Percentiles rank a stretch among this genome's conserved stretches.
Evolutionary conservation across 2,329 filamentous ascomycete species (phyloP).

Genomic region (Davidsoniella virescens): DNA sequence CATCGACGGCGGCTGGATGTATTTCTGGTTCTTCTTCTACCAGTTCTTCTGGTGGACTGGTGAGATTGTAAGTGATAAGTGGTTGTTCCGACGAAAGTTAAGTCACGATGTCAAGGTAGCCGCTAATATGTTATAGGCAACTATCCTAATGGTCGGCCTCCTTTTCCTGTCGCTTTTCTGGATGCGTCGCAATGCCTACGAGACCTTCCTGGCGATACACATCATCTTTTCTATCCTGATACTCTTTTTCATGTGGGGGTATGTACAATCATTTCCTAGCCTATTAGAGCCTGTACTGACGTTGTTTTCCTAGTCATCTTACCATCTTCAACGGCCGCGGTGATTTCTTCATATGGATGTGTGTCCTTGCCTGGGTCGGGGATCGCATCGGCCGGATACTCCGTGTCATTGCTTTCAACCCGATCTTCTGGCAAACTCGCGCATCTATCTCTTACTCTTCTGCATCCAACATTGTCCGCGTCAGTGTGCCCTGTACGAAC

Average conservation of each 20-base stretch:
- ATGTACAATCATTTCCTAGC: constrained; percentile 18
- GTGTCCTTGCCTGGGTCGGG: constrained; percentile 30
- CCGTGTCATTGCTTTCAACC: constrained; percentile 27
- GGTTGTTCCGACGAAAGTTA: constrained; percentile 8
- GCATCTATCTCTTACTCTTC: constrained; percentile 22
- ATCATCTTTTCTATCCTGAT: constrained; percentile 34
- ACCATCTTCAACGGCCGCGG: constrained; percentile 35
- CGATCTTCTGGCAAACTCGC: constrained; percentile 21
- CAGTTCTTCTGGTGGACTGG: constrained; percentile 35
- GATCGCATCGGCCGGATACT: constrained; percentile 31
- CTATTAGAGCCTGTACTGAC: constrained; percentile 14
- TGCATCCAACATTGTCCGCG: constrained; percentile 26
- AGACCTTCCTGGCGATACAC: constrained; percentile 32
- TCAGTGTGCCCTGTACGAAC: constrained; percentile 22
- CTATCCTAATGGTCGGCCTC: constrained; percentile 28
- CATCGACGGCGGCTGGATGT: constrained; percentile 23
- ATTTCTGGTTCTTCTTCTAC: constrained; percentile 23
- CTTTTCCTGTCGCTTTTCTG: constrained; percentile 33
- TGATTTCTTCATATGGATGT: constrained; percentile 33
- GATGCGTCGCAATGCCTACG: constrained; percentile 36
- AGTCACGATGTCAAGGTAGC: background rate
- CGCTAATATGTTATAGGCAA: constrained; percentile 21
- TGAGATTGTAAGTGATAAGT: constrained; percentile 23
- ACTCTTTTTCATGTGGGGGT: constrained; percentile 35
- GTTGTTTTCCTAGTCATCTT: constrained; percentile 25